Base-by-base conservation (phyloP, 495 filamentous ascomycete genomes). In the Rostrohypoxylon terebratum region DNA sequence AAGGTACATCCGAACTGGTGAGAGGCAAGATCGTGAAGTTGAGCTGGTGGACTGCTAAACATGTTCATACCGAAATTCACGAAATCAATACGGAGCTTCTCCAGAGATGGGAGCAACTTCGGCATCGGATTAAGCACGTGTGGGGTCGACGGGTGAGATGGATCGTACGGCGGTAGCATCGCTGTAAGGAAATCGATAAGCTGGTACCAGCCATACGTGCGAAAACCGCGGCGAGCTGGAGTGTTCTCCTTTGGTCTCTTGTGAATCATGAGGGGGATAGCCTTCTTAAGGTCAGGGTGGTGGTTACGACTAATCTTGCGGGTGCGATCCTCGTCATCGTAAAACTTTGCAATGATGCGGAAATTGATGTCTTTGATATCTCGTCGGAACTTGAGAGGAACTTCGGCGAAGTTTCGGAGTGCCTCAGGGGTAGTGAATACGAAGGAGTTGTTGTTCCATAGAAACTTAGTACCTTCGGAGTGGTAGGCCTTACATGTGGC, bases 131-230 rank as follows among this genome's bases (percentile, higher is more conserved):
- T 21, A 11, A 42, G 13, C 25, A 28, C 28, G 28, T 59, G 40
- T 3, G 53, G 31, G 3, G 23, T 13, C 2, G 28, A 8, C 6
- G 44, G 13, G 14, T 2, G 25, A 28, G 71, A 60, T 42, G 78
- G 69, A 45, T 81, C 79, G 53, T 75, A 80, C 0, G 82, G 81
- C 1, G 81, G 79, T 5, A 79, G 64, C 51, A 86, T 38, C 16
- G 80, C 81, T 25, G 72, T 74, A 13, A 86, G 75, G 42, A 85
- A 84, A 48, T 85, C 84, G 6, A 78, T 64, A 18, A 83, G 58
- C 63, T 85, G 84, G 44, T 78, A 75, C 84, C 84, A 86, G 31
- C 80, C 77, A 59, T 86, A 86, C 59, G 80, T 78, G 13, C 83
- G 81, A 51, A 84, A 82, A 10, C 84, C 84, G 44, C 73, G 73